phyloP scores from a whole-genome alignment of 768 basidiomycete species.

The Dioszegia aurantiaca region DNA sequence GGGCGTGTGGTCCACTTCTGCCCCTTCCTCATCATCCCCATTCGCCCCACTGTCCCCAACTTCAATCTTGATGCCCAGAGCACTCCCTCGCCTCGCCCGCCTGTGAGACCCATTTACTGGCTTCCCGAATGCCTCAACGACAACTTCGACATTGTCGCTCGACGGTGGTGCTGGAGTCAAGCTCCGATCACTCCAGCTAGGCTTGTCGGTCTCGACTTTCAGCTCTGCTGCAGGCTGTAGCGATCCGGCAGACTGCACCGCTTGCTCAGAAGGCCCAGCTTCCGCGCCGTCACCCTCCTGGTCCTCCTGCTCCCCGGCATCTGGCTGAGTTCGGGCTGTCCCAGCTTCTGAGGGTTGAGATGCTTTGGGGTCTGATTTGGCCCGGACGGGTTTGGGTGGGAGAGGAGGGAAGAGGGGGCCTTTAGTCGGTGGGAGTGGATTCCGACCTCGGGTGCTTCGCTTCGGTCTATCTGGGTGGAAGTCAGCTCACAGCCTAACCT shows the following conservation, averaged over 20 bases:
- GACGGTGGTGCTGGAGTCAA: conserved; percentile 62
- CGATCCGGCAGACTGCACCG: too few species aligned
- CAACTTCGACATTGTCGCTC: conserved; percentile 56
- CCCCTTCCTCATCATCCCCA: conserved; percentile 12
- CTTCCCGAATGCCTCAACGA: conserved; percentile 48
- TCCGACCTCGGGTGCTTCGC: conserved; percentile 45
- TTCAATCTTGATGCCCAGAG: conserved; percentile 37
- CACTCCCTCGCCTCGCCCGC: conserved; percentile 55
- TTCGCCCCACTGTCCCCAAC: too few species aligned
- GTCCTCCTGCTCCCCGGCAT: conserved; percentile 61
- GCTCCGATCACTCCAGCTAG: conserved; percentile 47
- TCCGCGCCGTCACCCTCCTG: not conserved
- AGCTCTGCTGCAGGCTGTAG: too few species aligned
- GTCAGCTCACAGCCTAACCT: not conserved
- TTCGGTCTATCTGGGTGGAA: not conserved
- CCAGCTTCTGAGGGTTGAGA: conserved; percentile 21
- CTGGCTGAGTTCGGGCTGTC: conserved; percentile 76
- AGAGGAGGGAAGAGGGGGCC: conserved; percentile 51
- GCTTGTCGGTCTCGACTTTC: conserved; percentile 64
- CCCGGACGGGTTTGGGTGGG: conserved; percentile 53
- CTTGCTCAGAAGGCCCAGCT: not conserved
- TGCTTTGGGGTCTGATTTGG: conserved; percentile 40
- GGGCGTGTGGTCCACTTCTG: conserved; percentile 4
- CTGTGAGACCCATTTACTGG: conserved; percentile 50
- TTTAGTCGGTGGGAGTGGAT: conserved; percentile 61